Base-by-base conservation (phyloP, 1,139 yeast genomes). In the Geotrichum restrictum region DNA sequence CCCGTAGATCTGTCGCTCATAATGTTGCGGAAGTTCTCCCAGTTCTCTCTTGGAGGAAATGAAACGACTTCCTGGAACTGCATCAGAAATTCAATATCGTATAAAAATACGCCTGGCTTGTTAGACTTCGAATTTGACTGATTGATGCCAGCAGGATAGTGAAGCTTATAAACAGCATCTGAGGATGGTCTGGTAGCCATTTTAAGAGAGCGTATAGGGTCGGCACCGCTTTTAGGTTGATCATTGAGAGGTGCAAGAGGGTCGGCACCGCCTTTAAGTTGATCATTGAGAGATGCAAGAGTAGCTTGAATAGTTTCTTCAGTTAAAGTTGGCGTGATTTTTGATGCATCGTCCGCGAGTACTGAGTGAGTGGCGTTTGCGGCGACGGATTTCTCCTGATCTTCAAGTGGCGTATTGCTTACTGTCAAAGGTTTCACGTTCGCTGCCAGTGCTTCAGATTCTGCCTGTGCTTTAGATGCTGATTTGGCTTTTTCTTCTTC, bases 61-160 rank as follows among this genome's bases (percentile, higher is more conserved):
- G 74, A 74, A 51, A 85, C 77, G 40, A 78, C 75, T 36, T 77
- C 75, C 57, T 79, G 81, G 74, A 93, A 91, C 71, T 88, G 96
- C 48, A 83, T 68, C 69, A 93, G 77, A 72, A 93, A 93, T 45
- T 76, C 81, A 29, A 91, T 87, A 64, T 89, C 95, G 68, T 93
- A 93, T 65, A 81, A 76, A 64, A 76, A 79, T 62, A 76, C 78
- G 62, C 75, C 77, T 41, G 74, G 66, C 27, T 69, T 71, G 61
- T 75, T 74, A 2, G 75, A 60, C 56, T 78, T 82, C 18, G 51
- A 44, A 8, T 54, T 48, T 45, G 85, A 86, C 39, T 77, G 74
- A 38, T 70, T 71, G 55, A 83, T 69, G 27, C 78, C 79, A 52
- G 74, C 75, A 37, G 96, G 94, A 69, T 91, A 91, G 42, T 69